Evolutionary conservation across 495 filamentous ascomycete genomes (phyloP), one percentile per base, ranked within the genome.

Genomic region (Parachaetomium inaequale): DNA sequence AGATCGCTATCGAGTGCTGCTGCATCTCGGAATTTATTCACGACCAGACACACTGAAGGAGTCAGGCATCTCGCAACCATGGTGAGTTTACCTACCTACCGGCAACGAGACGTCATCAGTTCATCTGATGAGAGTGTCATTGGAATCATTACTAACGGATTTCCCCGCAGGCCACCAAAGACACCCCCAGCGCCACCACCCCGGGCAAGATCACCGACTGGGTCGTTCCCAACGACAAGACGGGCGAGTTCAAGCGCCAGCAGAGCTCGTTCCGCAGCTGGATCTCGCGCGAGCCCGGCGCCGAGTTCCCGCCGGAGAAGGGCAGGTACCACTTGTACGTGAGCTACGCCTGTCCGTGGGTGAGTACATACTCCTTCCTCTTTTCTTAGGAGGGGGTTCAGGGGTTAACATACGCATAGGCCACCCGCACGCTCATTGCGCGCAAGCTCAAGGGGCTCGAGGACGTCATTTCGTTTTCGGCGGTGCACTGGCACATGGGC

Each of bases 211-310:
- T 96, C 72, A 92, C 91, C 31, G 82, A 93, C 67, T 96, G 91
- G 91, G 92, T 92, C 19, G 77, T 82, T 25, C 86, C 85, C 38
- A 76, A 77, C 59, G 88, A 92, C 75, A 87, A 84, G 63, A 82
- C 85, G 2, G 93, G 93, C 75, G 92, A 96, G 75, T 97, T 95
- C 85, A 95, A 94, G 77, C 87, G 90, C 34, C 85, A 86, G 68
- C 75, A 75, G 59, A 89, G 87, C 43, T 79, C 81, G 54, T 92
- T 92, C 74, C 87, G 89, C 45, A 81, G 84, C 72, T 88, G 77
- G 71, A 87, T 93, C 74, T 89, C 85, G 14, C 70, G 75, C 7
- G 76, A 81, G 61, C 76, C 83, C 8, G 75, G 71, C 25, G 81
- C 88, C 1, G 68, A 80, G 64, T 95, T 90, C 72, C 87, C 90